These are phyloP conservation scores for Apiospora pterosperma DNA, from an alignment of 2,329 filamentous ascomycete genomes.

Conservation along the genomic window DNA sequence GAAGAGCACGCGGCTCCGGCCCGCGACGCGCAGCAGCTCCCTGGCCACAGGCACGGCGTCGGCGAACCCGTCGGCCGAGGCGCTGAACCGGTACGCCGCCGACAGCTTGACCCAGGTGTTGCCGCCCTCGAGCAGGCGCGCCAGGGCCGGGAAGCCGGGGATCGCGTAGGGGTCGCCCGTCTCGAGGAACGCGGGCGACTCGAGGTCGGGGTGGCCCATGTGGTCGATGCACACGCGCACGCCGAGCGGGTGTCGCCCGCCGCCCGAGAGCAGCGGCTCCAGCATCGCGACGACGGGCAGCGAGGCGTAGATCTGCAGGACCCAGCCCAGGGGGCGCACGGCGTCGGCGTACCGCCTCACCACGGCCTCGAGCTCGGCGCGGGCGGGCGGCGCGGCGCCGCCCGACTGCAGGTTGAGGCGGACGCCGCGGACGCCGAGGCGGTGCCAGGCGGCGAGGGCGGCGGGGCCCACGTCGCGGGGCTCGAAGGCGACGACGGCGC, in stretches of 20 bases:
- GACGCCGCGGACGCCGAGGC: slow-evolving; percentile 54
- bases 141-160: slow-evolving; percentile 45
- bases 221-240: slow-evolving; percentile 47
- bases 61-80: slow-evolving; percentile 34
- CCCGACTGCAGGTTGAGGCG: slow-evolving; percentile 57
- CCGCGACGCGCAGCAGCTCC: slow-evolving; percentile 44
- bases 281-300: slow-evolving; percentile 35
- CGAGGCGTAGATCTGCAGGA: slow-evolving; percentile 11
- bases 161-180: slow-evolving; percentile 39
- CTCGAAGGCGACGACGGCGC: slow-evolving; percentile 56
- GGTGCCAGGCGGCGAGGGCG: too few relatives aligned
- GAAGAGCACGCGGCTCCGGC: slow-evolving; percentile 46
- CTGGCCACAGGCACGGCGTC: slow-evolving; percentile 45
- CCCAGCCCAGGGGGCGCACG: slow-evolving; percentile 36
- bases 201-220: slow-evolving; percentile 35
- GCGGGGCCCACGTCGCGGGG: too few relatives aligned
- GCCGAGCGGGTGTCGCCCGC: slow-evolving; percentile 30
- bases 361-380: slow-evolving; percentile 35
- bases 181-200: too few relatives aligned
- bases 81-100: slow-evolving; percentile 53
- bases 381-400: slow-evolving; percentile 29
- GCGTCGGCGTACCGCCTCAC: slow-evolving; percentile 4
- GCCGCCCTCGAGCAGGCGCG: slow-evolving; percentile 42
- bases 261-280: slow-evolving; percentile 40
- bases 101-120: slow-evolving; percentile 56